Conservation (phyloP, 768 basidiomycete species). For the Ramaria rubella region DNA sequence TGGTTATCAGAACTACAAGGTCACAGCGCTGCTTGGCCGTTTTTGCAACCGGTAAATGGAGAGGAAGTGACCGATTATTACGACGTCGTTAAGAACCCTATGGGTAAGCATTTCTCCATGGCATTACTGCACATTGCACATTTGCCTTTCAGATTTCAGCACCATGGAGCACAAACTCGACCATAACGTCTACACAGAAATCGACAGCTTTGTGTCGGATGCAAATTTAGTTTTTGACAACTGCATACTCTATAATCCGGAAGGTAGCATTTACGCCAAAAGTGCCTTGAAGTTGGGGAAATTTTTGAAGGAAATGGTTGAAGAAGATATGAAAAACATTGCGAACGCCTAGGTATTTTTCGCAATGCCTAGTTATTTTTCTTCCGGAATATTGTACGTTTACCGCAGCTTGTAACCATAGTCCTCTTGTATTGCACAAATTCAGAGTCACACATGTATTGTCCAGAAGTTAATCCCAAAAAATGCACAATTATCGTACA, state of each 20-base stretch:
- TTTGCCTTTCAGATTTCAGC: constrained; percentile 53
- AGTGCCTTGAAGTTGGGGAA: constrained; percentile 82
- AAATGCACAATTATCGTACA: constrained; percentile 1
- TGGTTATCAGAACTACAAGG: constrained; percentile 72
- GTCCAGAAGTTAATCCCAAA: too few relatives aligned
- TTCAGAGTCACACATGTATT: too few relatives aligned
- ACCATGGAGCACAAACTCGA: constrained; percentile 91
- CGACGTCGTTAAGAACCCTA: constrained; percentile 81
- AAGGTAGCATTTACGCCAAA: constrained; percentile 70
- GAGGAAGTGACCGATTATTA: constrained; percentile 86
- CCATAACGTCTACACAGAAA: constrained; percentile 69
- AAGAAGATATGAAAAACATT: constrained; percentile 15
- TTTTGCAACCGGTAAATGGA: constrained; percentile 69
- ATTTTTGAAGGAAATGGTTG: constrained; percentile 53
- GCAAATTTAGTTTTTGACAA: constrained; percentile 84
- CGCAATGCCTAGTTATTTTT: neutral
- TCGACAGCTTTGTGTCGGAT: constrained; percentile 72
- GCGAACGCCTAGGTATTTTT: neutral
- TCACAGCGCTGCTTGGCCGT: constrained; percentile 84
- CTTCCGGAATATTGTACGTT: neutral
- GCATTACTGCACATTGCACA: neutral
- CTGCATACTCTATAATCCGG: constrained; percentile 82
- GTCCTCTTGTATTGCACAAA: neutral
- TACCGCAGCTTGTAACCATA: neutral
- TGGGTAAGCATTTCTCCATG: constrained; percentile 56